Evolutionary conservation across 331 rosid species (phyloP).

Genomic region (Quercus phellos): DNA sequence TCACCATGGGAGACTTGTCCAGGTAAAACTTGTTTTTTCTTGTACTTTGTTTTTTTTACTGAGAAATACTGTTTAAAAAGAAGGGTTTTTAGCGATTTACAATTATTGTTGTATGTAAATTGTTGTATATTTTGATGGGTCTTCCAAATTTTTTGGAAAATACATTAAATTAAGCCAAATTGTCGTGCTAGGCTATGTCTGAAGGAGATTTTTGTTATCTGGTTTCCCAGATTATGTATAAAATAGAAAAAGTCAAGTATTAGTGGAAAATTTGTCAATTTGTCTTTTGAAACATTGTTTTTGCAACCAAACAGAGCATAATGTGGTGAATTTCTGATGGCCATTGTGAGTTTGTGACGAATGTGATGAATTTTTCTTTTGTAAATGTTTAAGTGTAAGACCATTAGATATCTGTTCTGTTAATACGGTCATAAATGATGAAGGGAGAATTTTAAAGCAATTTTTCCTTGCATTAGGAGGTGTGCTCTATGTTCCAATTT

Average conservation of each 20-base stretch:
- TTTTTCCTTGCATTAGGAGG: neutral
- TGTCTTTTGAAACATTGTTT: neutral
- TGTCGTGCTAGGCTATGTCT: neutral
- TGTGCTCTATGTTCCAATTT: neutral
- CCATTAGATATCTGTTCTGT: neutral
- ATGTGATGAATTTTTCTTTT: neutral
- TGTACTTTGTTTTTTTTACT: neutral
- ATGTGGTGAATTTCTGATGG: neutral
- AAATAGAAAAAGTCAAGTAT: neutral
- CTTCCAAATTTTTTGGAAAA: no score
- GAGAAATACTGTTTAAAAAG: neutral
- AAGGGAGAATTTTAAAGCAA: neutral
- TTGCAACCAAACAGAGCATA: neutral
- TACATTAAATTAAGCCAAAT: neutral
- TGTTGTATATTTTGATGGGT: neutral
- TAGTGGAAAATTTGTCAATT: neutral
- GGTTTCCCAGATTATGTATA: neutral
- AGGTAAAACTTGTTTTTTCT: constrained; percentile 21
- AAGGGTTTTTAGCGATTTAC: neutral
- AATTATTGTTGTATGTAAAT: neutral
- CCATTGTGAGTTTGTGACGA: neutral
- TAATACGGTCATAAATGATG: neutral
- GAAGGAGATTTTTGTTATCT: neutral
- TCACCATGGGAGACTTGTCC: constrained; percentile 36
- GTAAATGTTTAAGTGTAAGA: neutral